Evolutionary conservation across 1,284 basidiomycete species (phyloP).

Genomic region (Phylloporus sp.): DNA sequence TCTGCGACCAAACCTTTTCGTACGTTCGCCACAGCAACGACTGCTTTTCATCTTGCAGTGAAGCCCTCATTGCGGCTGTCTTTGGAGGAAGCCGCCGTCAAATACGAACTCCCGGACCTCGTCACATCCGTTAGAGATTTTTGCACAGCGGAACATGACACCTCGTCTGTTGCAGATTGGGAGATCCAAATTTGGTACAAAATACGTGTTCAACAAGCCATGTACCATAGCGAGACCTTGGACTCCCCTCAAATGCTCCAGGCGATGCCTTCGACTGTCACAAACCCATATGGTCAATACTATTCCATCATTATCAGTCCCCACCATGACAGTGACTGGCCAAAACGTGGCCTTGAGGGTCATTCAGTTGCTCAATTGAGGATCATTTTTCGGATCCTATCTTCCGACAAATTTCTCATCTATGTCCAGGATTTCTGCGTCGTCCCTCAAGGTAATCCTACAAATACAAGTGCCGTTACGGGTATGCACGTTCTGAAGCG

Average conservation of each 20-base stretch:
- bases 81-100: background rate
- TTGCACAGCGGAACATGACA: background rate
- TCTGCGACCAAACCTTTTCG: background rate
- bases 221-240: background rate
- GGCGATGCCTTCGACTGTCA: background rate
- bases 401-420: no score
- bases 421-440: background rate
- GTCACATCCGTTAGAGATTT: background rate
- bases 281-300: background rate
- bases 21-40: background rate
- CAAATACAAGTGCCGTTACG: background rate
- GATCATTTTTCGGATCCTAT: no score
- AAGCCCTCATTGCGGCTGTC: background rate
- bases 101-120: background rate
- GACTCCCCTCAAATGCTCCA: background rate
- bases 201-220: background rate
- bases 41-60: background rate
- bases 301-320: no score
- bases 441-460: background rate
- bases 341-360: no score
- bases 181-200: background rate
- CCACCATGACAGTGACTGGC: no score
- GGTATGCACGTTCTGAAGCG: no score
- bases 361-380: no score
- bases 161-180: no score